Evolutionary conservation across 345 rosid species (phyloP), one percentile per base, ranked within the genome.

Genomic region (Pistacia atlantica): DNA sequence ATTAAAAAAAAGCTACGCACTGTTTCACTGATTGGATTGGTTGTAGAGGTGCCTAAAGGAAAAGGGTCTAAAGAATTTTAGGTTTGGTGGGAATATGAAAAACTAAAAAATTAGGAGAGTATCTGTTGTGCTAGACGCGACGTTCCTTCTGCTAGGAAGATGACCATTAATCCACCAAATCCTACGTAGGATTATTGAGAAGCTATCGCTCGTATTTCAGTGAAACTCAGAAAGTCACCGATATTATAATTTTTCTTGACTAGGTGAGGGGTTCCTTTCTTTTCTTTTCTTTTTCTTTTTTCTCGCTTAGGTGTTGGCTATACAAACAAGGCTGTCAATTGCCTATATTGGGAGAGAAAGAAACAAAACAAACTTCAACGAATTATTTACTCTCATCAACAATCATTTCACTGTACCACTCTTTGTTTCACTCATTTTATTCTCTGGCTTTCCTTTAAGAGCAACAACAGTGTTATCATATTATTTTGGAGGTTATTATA

Each of bases 61-160:
- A 75, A 79, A 76, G 48, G 61, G 78, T 71, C 45, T 58, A 42
- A 17, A 59, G 63, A 61, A 48, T 49, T 72, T 25, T 56, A 42
- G 16, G 78, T 81, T 80, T 71, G 82, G 78, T 78, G 74, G 59
- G 79, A 77, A 78, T 37, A 67, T 52, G 69, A 71, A 31, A 72
- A 22, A 69, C 38, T 75, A 71, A 65, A 71, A 65, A 46, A 61
- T 49, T 75, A 64, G 52, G 58, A 68, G 82, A 68, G 82, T 56
- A 75, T 77, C 46, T 48, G 35, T 75, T 69, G 60, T 49, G 79
- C 63, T 51, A 75, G 66, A 80, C 79, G 65, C 75, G 88, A 87
- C 81, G 79, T 84, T 69, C 52, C 82, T 82, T 83, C 88, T 65
- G 79, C 72, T 58, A 78, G 65, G 65, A 84, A 79, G 83, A 78